A percentile compares a stretch with the other conserved stretches of the same genome.
These are phyloP conservation scores for Diutina scorzettiae DNA, from an alignment of 1,139 yeast species.

Conservation along the genomic window DNA sequence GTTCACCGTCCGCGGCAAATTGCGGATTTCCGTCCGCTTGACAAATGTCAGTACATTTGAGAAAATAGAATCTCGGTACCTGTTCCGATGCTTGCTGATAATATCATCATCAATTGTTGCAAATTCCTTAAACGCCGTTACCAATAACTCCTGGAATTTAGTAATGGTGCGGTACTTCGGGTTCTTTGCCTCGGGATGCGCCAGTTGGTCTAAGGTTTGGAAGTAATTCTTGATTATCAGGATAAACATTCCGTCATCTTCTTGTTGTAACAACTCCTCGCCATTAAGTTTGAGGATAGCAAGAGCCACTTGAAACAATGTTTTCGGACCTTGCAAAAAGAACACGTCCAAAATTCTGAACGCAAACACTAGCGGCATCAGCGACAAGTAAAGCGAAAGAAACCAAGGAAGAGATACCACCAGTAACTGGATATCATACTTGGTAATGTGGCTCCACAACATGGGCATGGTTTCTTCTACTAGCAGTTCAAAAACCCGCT, in stretches of 20 bases:
- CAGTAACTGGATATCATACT: slow-evolving; percentile 81
- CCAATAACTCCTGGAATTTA: slow-evolving; percentile 80
- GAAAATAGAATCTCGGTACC: slow-evolving; percentile 65
- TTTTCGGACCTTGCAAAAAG: slow-evolving; percentile 81
- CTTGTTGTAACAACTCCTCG: slow-evolving; percentile 63
- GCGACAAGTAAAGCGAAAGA: slow-evolving; percentile 73
- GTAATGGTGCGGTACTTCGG: slow-evolving; percentile 58
- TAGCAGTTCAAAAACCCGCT: slow-evolving; percentile 81
- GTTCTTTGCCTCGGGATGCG: slow-evolving; percentile 63
- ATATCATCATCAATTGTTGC: slow-evolving; percentile 64
- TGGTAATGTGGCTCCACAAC: slow-evolving; percentile 70
- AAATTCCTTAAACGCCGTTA: slow-evolving; percentile 88
- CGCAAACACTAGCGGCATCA: slow-evolving; percentile 93
- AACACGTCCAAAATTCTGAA: slow-evolving; percentile 86
- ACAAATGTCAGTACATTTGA: slow-evolving; percentile 84
- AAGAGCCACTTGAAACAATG: slow-evolving; percentile 84
- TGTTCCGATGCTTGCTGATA: slow-evolving; percentile 57
- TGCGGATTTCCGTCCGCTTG: slow-evolving; percentile 81
- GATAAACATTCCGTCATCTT: slow-evolving; percentile 89
- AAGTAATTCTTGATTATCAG: slow-evolving; percentile 78
- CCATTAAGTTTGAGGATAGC: slow-evolving; percentile 83
- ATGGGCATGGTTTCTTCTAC: slow-evolving; percentile 87
- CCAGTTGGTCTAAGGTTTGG: slow-evolving; percentile 63
- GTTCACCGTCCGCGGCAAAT: slow-evolving; percentile 61
- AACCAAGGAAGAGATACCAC: slow-evolving; percentile 97